Evolutionary conservation across 1,139 yeast genomes (phyloP).

Genomic region (Lodderomyces orthopsilosis): DNA sequence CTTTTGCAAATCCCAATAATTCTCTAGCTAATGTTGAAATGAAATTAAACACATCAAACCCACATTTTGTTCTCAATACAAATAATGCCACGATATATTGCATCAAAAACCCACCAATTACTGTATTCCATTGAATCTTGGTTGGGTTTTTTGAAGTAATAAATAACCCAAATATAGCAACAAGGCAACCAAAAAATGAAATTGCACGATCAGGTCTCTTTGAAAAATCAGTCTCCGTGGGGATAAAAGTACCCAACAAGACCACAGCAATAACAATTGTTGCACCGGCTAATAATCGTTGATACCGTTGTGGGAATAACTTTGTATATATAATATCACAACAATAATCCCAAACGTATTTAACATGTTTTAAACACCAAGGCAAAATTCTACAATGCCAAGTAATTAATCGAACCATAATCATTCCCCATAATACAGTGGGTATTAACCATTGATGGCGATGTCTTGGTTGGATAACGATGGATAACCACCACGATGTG

Average conservation of each 20-base stretch:
- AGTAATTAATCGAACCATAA: slow-evolving; percentile 55
- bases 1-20: slow-evolving; percentile 58
- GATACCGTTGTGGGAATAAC: slow-evolving; percentile 31
- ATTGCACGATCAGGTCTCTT: slow-evolving; percentile 54
- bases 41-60: slow-evolving; percentile 64
- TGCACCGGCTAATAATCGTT: slow-evolving; percentile 47
- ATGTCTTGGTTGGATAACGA: slow-evolving; percentile 50
- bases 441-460: slow-evolving; percentile 65
- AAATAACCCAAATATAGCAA: slow-evolving; percentile 47
- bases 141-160: slow-evolving; percentile 47
- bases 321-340: slow-evolving; percentile 39
- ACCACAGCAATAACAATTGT: slow-evolving; percentile 46
- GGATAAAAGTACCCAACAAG: slow-evolving; percentile 55
- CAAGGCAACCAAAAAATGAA: slow-evolving; percentile 56
- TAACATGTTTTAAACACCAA: slow-evolving; percentile 23
- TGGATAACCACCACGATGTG: slow-evolving; percentile 68
- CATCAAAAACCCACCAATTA: slow-evolving; percentile 60
- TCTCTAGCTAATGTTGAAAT: slow-evolving; percentile 59
- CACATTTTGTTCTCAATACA: slow-evolving; percentile 59
- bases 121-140: slow-evolving; percentile 58
- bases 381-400: slow-evolving; percentile 49
- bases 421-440: slow-evolving; percentile 52
- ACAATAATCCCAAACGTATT: slow-evolving; percentile 40
- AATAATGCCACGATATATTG: slow-evolving; percentile 62
- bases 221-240: slow-evolving; percentile 50